A percentile compares a stretch with the other conserved stretches of the same genome.
These are phyloP conservation scores for Candida piceae DNA, from an alignment of 805 yeast genomes.

Conservation along the genomic window DNA sequence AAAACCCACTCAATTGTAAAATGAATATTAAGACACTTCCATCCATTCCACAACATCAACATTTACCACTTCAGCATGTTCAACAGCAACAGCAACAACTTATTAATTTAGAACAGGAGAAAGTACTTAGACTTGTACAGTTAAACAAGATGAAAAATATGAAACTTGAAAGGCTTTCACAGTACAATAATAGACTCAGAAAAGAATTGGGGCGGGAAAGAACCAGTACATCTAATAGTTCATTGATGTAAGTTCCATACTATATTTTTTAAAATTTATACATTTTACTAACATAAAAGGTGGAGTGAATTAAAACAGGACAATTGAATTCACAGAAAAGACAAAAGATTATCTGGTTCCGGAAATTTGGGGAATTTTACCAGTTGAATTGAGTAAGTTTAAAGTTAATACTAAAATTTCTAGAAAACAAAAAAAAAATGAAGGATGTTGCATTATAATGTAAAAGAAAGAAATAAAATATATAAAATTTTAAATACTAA, in stretches of 20 bases:
- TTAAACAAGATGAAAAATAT: conserved; percentile 40
- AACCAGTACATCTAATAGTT: conserved; percentile 60
- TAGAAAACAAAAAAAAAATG: no score
- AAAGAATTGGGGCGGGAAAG: conserved; percentile 50
- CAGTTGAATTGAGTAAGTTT: conserved; percentile 32
- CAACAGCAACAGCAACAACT: no score
- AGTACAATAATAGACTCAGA: conserved; percentile 49
- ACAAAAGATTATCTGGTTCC: conserved; percentile 46
- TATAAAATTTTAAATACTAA: no score
- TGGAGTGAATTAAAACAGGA: no score
- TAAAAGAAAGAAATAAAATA: conserved; percentile 11
- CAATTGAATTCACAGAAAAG: conserved; percentile 38
- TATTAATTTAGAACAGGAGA: conserved; percentile 14
- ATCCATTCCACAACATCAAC: no score
- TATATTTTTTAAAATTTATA: no score
- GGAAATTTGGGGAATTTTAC: conserved; percentile 35
- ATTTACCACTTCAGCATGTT: no score
- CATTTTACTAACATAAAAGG: no score
- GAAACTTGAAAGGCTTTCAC: conserved; percentile 56
- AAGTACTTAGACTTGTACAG: conserved; percentile 30
- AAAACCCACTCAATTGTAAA: no score
- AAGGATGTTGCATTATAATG: conserved; percentile 27
- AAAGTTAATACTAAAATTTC: no score
- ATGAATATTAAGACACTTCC: no score
- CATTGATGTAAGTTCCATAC: conserved; percentile 33